Conservation (phyloP, 192 early-diverging fungal genomes). For the Lunasporangiospora selenospora region DNA sequence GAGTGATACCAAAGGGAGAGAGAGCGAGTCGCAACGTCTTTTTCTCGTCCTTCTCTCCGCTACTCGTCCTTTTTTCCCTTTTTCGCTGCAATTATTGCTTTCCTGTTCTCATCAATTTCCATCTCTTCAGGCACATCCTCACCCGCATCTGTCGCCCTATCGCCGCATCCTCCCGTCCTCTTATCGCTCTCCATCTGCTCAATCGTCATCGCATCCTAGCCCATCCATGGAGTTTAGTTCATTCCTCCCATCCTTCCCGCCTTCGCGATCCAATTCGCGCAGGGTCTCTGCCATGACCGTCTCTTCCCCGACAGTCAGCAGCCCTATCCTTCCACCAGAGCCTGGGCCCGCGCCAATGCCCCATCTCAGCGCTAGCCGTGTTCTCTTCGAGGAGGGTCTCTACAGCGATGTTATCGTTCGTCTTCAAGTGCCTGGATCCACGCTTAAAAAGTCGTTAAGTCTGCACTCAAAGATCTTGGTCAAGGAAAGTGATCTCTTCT, state of each 20-base stretch:
- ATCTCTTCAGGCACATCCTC: too few relatives aligned
- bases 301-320: slow-evolving; percentile 20
- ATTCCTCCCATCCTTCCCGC: slow-evolving; percentile 32
- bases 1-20: neutral
- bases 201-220: neutral
- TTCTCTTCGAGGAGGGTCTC: slow-evolving; percentile 42
- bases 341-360: slow-evolving; percentile 26
- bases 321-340: slow-evolving; percentile 26
- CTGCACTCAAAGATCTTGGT: slow-evolving; percentile 28
- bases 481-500: slow-evolving; percentile 45
- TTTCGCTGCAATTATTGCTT: too few relatives aligned
- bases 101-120: too few relatives aligned
- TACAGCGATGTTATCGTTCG: slow-evolving; percentile 34
- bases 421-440: slow-evolving; percentile 24
- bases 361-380: slow-evolving; percentile 41
- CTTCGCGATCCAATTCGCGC: slow-evolving; percentile 37
- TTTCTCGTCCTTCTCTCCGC: neutral
- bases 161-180: neutral
- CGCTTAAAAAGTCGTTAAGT: slow-evolving; percentile 26
- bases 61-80: neutral
- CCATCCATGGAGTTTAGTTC: slow-evolving; percentile 1
- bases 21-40: neutral
- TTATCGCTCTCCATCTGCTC: neutral
- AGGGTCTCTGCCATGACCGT: slow-evolving; percentile 28
- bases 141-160: too few relatives aligned